Evolutionary conservation across 2,329 filamentous ascomycete species (phyloP), one percentile per base, ranked within the genome.

Genomic region (Arthrobotrys entomopaga): DNA sequence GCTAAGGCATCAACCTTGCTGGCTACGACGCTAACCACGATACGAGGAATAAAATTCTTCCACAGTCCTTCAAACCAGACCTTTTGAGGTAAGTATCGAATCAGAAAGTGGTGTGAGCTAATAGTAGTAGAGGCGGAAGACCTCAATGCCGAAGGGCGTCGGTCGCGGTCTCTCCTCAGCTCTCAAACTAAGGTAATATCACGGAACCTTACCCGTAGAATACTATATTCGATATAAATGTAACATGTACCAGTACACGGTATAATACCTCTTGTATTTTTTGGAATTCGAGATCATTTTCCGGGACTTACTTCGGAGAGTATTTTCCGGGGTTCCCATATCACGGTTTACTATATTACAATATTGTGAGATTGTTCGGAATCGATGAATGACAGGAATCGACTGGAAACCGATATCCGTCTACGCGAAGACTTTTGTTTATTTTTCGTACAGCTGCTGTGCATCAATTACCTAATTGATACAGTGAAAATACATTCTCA

Each of bases 121-220:
- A 22, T 22, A 43, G 38, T 11, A 26, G 56, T 19, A 56, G 40
- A 56, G 56, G 34, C 34, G 65, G 38, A 60, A 67, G 48, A 69
- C 65, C 50, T 22, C 26, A 50, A 57, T 54, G 20, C 65, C 10
- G 15, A 53, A 26, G 56, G 20, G 2, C 22, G 16, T 29, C 34
- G 38, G 11, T 19, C 46, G 5, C 16, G 29, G n/a, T n/a, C n/a
- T n/a, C n/a, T n/a, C 20, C n/a, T 20, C 29, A 49, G 43, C 20
- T 61, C 38, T 56, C 20, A 10, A 65, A 29, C 57, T 66, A 67
- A 67, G 49, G 70, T 59, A 34, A n/a, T 52, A 65, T 65, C 29
- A 46, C 70, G 70, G 69, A 74, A 74, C 63, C 70, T 52, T 74
- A 74, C 70, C 70, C 70, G 70, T 38, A 64, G 38, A 34, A 29